phyloP scores from a whole-genome alignment of 2,329 filamentous ascomycete species.

The Claviceps spartinae region DNA sequence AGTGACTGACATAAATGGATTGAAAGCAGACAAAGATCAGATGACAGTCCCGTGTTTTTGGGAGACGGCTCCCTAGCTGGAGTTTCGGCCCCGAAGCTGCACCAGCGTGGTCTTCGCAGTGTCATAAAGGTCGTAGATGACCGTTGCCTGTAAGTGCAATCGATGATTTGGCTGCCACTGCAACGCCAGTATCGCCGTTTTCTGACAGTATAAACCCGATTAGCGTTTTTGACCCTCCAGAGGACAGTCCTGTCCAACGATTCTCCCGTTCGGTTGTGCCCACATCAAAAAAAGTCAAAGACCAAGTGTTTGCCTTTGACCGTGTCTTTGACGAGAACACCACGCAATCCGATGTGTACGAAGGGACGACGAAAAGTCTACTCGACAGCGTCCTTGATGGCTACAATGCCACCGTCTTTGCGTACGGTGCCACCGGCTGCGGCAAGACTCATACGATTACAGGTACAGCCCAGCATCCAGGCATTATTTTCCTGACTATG shows the following conservation, averaged over 20 bases:
- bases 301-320: constrained; percentile 95
- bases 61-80: constrained; percentile 92
- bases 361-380: constrained; percentile 77
- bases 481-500: constrained; percentile 98
- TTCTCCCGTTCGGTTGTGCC: constrained; percentile 73
- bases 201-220: background rate
- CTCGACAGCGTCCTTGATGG: constrained; percentile 91
- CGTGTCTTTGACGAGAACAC: constrained; percentile 93
- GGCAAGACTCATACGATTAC: constrained; percentile 98
- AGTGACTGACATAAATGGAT: constrained; percentile 2
- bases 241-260: constrained; percentile 81
- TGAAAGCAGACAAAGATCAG: constrained; percentile 41
- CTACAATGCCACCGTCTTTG: constrained; percentile 98
- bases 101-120: constrained; percentile 72
- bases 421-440: constrained; percentile 93
- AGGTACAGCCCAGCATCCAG: constrained; percentile 80
- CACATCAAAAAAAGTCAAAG: constrained; percentile 83
- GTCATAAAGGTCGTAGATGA: constrained; percentile 96
- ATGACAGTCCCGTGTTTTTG: constrained; percentile 85
- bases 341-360: constrained; percentile 85
- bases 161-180: background rate
- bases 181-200: background rate
- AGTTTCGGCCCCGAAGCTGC: constrained; percentile 69
- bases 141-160: constrained; percentile 66
- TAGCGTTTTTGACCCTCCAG: constrained; percentile 92